phyloP scores from a whole-genome alignment of 352 stramenopile species.

The Phytophthora cactorum region DNA sequence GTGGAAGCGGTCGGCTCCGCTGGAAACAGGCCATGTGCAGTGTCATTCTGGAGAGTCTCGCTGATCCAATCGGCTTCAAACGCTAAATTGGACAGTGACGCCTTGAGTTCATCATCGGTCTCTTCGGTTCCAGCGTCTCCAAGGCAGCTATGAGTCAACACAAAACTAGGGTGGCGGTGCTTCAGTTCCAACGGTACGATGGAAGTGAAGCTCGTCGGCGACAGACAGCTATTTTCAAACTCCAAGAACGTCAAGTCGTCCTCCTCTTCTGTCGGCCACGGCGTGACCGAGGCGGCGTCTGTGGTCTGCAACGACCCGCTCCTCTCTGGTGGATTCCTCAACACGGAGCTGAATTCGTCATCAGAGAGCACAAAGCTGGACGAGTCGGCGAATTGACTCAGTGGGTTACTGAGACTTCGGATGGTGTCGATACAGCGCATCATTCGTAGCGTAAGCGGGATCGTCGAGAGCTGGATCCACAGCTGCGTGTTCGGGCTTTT shows the following conservation, averaged over 20 bases:
- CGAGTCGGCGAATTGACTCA: constrained; percentile 66
- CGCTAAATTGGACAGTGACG: constrained; percentile 68
- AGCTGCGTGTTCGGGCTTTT: constrained; percentile 35
- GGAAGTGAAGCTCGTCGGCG: constrained; percentile 31
- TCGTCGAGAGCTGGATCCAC: constrained; percentile 63
- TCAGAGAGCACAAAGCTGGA: constrained; percentile 80
- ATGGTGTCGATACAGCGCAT: constrained; percentile 86
- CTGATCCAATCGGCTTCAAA: constrained; percentile 83
- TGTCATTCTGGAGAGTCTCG: constrained; percentile 33
- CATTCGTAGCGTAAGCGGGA: constrained; percentile 74
- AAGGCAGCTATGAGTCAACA: constrained; percentile 19
- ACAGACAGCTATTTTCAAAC: constrained; percentile 37
- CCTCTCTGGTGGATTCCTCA: constrained; percentile 26
- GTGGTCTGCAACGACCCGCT: constrained; percentile 13
- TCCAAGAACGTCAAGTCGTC: constrained; percentile 44
- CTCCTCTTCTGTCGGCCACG: constrained; percentile 20
- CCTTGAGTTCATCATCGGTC: constrained; percentile 33
- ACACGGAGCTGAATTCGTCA: constrained; percentile 56
- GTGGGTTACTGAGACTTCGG: constrained; percentile 41
- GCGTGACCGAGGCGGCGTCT: constrained; percentile 4
- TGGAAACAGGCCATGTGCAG: constrained; percentile 12
- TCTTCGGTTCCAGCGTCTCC: constrained; percentile 28
- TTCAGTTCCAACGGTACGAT: constrained; percentile 68
- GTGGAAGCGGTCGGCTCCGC: constrained; percentile 15
- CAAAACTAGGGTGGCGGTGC: constrained; percentile 33